A percentile compares a stretch with the other conserved stretches of the same genome.
These are phyloP conservation scores for Tilletia setariae DNA, from an alignment of 1,284 basidiomycete species.

Conservation along the genomic window DNA sequence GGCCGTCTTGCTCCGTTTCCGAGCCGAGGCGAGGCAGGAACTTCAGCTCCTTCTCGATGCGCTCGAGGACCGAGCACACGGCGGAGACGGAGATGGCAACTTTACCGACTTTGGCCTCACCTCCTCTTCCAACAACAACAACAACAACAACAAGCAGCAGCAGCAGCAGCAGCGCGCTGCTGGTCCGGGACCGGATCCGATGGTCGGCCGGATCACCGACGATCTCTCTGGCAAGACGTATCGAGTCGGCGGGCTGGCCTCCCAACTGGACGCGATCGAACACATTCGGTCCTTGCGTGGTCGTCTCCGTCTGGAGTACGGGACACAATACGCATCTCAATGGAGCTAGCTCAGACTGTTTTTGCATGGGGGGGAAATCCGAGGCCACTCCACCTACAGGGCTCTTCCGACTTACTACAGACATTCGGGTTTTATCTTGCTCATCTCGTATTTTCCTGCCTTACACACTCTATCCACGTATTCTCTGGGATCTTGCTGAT, in stretches of 20 bases:
- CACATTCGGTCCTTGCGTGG: not conserved
- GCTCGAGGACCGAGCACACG: conserved; percentile 11
- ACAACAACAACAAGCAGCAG: not conserved
- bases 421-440: too few species aligned
- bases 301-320: conserved; percentile 10
- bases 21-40: conserved; percentile 2
- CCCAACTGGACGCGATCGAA: conserved; percentile 2
- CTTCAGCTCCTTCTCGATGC: conserved; percentile 5
- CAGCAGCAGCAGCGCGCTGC: not conserved
- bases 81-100: not conserved
- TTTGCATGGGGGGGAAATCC: not conserved
- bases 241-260: not conserved
- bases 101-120: not conserved
- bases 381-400: not conserved
- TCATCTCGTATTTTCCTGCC: too few species aligned
- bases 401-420: too few species aligned
- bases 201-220: not conserved
- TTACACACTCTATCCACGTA: too few species aligned
- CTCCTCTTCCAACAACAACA: not conserved
- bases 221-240: not conserved
- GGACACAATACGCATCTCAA: conserved; percentile 6
- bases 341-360: not conserved
- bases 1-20: not conserved
- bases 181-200: not conserved
- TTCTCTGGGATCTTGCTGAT: too few species aligned